A percentile compares a stretch with the other conserved stretches of the same genome.
These are phyloP conservation scores for Xylaria digitata DNA, from an alignment of 2,329 filamentous ascomycete species.

Conservation along the genomic window DNA sequence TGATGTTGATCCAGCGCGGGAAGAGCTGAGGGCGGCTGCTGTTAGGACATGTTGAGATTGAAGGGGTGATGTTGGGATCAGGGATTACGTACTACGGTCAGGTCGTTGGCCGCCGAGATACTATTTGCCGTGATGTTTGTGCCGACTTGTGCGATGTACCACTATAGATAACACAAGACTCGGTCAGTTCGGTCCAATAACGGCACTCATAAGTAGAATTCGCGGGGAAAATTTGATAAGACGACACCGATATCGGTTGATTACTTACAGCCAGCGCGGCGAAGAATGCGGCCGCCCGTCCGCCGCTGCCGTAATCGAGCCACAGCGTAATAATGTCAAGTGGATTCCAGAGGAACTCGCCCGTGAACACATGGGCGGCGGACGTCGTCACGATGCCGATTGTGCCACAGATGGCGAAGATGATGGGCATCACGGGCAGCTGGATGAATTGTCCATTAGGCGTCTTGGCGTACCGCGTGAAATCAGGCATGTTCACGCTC, in stretches of 20 bases:
- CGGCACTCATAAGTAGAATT: not conserved
- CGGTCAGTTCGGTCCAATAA: not conserved
- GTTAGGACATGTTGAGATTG: not conserved
- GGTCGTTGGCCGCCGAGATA: slow-evolving; percentile 65
- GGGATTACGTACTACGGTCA: slow-evolving; percentile 55
- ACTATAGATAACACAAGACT: slow-evolving; percentile 41
- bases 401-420: slow-evolving; percentile 61
- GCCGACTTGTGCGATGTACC: slow-evolving; percentile 66
- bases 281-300: slow-evolving; percentile 57
- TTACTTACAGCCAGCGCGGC: slow-evolving; percentile 55
- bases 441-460: slow-evolving; percentile 55
- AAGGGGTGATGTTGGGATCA: too few relatives aligned
- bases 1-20: slow-evolving; percentile 66
- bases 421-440: slow-evolving; percentile 58
- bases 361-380: slow-evolving; percentile 64
- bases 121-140: slow-evolving; percentile 69
- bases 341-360: slow-evolving; percentile 62
- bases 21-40: slow-evolving; percentile 51
- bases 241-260: too few relatives aligned
- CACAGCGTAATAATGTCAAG: slow-evolving; percentile 59
- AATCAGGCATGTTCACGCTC: slow-evolving; percentile 66
- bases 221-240: not conserved
- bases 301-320: slow-evolving; percentile 57
- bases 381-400: slow-evolving; percentile 69
- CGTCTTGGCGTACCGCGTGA: slow-evolving; percentile 57